A percentile compares a stretch with the other conserved stretches of the same genome.
These are phyloP conservation scores for Thraustochytrium sp. DNA, from an alignment of 352 stramenopile species.

Conservation along the genomic window DNA sequence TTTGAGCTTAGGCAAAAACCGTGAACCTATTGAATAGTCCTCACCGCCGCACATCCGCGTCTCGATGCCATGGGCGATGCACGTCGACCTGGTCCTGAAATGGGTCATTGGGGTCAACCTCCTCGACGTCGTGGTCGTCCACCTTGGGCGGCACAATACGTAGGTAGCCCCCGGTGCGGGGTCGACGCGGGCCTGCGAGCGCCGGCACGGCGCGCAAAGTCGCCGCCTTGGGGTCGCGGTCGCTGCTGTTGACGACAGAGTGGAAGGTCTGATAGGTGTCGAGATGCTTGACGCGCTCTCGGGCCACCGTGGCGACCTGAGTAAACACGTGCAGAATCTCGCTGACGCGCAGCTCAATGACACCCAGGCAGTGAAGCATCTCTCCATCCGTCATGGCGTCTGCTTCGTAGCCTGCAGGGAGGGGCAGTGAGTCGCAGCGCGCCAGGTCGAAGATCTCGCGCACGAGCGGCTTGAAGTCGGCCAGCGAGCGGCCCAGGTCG, in stretches of 20 bases:
- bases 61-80: not conserved
- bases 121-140: not conserved
- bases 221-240: not conserved
- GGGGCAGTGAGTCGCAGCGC: not conserved
- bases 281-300: not conserved
- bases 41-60: too few species aligned
- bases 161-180: too few species aligned
- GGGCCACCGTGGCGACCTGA: not conserved
- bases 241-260: not conserved
- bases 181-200: too few species aligned
- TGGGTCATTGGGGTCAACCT: not conserved
- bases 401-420: not conserved
- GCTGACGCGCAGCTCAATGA: slow-evolving; percentile 23
- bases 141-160: not conserved
- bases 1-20: too few species aligned
- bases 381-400: not conserved
- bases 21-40: not conserved
- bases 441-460: not conserved
- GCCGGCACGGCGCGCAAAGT: not conserved
- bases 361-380: slow-evolving; percentile 17
- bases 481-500: not conserved
- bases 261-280: slow-evolving; percentile 37
- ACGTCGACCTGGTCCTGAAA: not conserved
- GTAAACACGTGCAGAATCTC: slow-evolving; percentile 25
- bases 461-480: not conserved